Evolutionary conservation across 345 rosid genomes (phyloP), one percentile per base, ranked within the genome.

Genomic region (Salix brachista): DNA sequence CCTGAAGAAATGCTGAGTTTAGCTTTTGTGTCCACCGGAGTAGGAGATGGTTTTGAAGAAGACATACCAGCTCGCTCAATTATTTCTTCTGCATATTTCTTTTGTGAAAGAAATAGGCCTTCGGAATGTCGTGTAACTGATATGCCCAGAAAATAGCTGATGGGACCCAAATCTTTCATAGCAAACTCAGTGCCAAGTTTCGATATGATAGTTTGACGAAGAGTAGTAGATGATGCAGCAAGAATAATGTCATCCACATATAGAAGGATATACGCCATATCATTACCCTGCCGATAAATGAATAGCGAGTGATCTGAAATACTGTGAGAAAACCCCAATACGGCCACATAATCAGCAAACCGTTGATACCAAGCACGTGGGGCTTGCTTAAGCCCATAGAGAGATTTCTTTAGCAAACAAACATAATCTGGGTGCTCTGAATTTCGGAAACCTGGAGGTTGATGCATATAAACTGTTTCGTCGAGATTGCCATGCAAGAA

Each of bases 121-220:
- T 21, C 37, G 1, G 19, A 4, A 42, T 44, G 34, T 41, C 72
- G 0, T 2, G 58, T 69, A 23, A 52, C 75, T 2, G 75, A 11
- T 2, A 71, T 26, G 18, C 62, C 75, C 65, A 71, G 34, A 52
- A 71, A 71, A 71, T 48, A 71, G 8, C 65, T 71, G 26, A 71
- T 19, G 32, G 65, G 75, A 28, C 75, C 74, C 37, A 70, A 39
- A 18, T 70, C 60, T 23, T 70, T 70, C 73, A 70, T 44, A 4
- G 72, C 58, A 23, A 69, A 70, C 11, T 70, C 39, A 72, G 66
- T 19, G 48, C 30, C 39, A 36, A 36, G 39, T 7, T 36, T 36
- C 3, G 10, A 13, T 3, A 72, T 72, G 16, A 72, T 72, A 1
- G 23, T 0, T 17, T 21, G 48, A 0, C 32, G 75, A 13, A 72